These are phyloP conservation scores for Penicillium sp. DNA, from an alignment of 2,329 filamentous ascomycete species.

Conservation along the genomic window DNA sequence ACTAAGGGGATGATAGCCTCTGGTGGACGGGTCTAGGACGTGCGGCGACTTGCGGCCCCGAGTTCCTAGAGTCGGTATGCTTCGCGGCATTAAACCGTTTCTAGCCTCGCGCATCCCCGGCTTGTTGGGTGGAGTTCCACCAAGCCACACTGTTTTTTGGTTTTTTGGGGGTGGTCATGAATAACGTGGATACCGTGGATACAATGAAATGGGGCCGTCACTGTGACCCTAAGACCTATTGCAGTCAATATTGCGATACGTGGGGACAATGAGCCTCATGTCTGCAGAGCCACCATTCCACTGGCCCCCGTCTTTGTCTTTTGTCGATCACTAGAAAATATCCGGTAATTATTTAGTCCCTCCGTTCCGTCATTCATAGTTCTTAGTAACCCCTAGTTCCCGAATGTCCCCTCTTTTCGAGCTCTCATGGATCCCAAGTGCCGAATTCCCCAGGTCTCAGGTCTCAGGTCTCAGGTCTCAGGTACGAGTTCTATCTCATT, in stretches of 20 bases:
- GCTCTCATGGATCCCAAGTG: background rate
- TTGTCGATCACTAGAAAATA: background rate
- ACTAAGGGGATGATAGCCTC: constrained; percentile 1
- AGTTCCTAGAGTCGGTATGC: constrained; percentile 1
- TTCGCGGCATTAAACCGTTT: constrained; percentile 12
- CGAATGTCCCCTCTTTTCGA: too few species aligned
- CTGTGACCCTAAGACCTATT: background rate
- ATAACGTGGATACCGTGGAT: too few species aligned
- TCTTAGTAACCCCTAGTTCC: too few species aligned
- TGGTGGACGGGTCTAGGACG: background rate
- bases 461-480: background rate
- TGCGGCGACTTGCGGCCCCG: background rate
- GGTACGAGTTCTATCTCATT: too few species aligned
- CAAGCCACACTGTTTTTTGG: background rate
- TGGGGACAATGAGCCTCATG: background rate
- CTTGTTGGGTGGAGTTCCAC: constrained; percentile 9
- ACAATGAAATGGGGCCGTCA: background rate
- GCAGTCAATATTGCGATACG: background rate
- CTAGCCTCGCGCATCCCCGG: background rate
- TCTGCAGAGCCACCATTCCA: background rate
- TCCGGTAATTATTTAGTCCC: background rate
- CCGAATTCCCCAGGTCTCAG: background rate
- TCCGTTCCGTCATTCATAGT: too few species aligned
- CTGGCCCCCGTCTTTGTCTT: background rate
- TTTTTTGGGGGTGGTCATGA: too few species aligned